Conservation (phyloP, 768 basidiomycete species). For the Tubosaeta sp. region DNA sequence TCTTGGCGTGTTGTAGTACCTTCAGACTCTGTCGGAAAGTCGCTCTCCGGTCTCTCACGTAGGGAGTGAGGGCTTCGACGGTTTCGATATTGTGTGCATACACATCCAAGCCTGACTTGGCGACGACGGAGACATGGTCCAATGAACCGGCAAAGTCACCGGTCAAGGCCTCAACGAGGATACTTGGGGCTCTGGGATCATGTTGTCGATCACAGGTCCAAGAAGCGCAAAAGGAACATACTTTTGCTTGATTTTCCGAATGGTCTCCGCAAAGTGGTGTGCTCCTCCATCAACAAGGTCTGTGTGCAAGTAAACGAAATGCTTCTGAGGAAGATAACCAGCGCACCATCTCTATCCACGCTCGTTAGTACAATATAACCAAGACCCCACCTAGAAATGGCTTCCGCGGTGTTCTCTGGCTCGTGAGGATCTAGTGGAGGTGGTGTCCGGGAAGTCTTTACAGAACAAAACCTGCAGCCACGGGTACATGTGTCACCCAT, state of each 20-base stretch:
- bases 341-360: conserved; percentile 92
- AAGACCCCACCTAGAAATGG: conserved; percentile 95
- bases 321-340: neutral
- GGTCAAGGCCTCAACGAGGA: conserved; percentile 94
- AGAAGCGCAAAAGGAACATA: conserved; percentile 29
- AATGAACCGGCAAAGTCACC: conserved; percentile 87
- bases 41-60: conserved; percentile 91
- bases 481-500: conserved; percentile 99
- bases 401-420: conserved; percentile 97
- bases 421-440: conserved; percentile 93
- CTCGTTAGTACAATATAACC: conserved; percentile 97
- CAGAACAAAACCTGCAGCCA: conserved; percentile 95
- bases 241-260: conserved; percentile 95
- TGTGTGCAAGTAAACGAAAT: conserved; percentile 28
- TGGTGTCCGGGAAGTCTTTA: conserved; percentile 87
- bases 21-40: conserved; percentile 81
- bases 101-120: conserved; percentile 91
- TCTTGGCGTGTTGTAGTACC: conserved; percentile 81
- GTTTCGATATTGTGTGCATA: conserved; percentile 99
- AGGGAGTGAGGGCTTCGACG: conserved; percentile 89
- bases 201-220: neutral
- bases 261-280: conserved; percentile 93
- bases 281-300: conserved; percentile 92
- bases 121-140: conserved; percentile 74
- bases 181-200: conserved; percentile 75